Base-by-base conservation (phyloP, 257 asterid genomes). In the Haberlea rhodopensis region DNA sequence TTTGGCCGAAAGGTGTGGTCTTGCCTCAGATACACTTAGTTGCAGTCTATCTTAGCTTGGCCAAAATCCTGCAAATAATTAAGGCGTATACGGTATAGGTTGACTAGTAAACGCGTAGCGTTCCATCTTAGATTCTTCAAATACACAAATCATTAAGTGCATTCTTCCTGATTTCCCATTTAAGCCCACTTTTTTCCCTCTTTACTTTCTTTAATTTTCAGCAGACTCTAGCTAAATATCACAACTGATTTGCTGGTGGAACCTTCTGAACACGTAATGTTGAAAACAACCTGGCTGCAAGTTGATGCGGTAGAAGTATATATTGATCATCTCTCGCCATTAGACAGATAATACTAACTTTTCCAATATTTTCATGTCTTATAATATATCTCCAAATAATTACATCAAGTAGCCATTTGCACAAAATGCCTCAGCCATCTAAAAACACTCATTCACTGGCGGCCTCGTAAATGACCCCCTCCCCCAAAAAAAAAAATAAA, bases 31-130 rank as follows among this genome's bases (percentile, higher is more conserved):
- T 37, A 37, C 46, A 28, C 53, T 52, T 74, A 31, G 25, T 21
- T 31, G 43, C 49, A 57, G 26, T 43, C 54, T 45, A 20, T 5
- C 22, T 19, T 26, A 57, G 16, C 65, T 58, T 45, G 55, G 54
- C 68, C 19, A 63, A 18, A 53, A 40, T 55, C 54, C n/a, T 5
- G 13, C 63, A 25, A 67, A 23, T 29, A 43, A 15, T 31, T 64
- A 8, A 40, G 21, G 53, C 64, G 34, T 52, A 67, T 34, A 32
- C 13, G 46, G 28, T 18, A 45, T 21, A 53, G 5, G 25, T 64
- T 34, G 26, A 26, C 59, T 11, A 6, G 31, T 26, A 13, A 13
- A 48, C 43, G 13, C 28, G 22, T 63, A 25, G 20, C 18, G 20
- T 60, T 32, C 62, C 52, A 0, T 15, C 26, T 11, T 32, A 20